A percentile compares a stretch with the other conserved stretches of the same genome.
Conservation (phyloP, 495 filamentous ascomycete genomes). For the Entonaema liquescens region DNA sequence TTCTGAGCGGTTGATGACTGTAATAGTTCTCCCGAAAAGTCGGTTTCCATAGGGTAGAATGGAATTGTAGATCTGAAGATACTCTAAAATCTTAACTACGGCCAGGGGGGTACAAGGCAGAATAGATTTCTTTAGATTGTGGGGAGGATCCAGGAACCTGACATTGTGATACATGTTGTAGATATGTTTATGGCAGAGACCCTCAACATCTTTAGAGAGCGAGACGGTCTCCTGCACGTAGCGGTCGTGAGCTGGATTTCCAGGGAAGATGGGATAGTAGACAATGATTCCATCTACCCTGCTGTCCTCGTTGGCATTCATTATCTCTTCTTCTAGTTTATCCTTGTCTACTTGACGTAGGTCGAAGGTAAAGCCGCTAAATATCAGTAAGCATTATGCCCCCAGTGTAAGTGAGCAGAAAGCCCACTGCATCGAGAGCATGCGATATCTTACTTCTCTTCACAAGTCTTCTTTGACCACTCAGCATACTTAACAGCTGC, state of each 20-base stretch:
- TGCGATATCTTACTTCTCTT: conserved; percentile 79
- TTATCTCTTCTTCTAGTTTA: conserved; percentile 83
- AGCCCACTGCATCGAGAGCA: conserved; percentile 12
- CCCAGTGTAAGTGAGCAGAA: conserved; percentile 17
- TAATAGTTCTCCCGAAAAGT: conserved; percentile 88
- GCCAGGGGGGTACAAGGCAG: conserved; percentile 95
- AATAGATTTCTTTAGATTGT: conserved; percentile 84
- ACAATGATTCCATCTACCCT: conserved; percentile 92
- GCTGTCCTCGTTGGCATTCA: conserved; percentile 80
- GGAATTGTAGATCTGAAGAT: conserved; percentile 95
- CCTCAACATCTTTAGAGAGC: conserved; percentile 92
- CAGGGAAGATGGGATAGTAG: conserved; percentile 93
- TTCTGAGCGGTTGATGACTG: conserved; percentile 93
- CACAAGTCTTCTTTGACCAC: conserved; percentile 95
- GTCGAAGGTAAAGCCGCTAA: conserved; percentile 87
- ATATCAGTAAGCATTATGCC: conserved; percentile 28
- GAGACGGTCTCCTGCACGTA: conserved; percentile 96
- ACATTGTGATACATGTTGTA: conserved; percentile 99
- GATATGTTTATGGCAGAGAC: conserved; percentile 90
- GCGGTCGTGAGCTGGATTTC: conserved; percentile 79
- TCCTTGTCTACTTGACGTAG: conserved; percentile 85
- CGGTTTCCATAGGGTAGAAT: conserved; percentile 93
- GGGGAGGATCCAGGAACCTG: conserved; percentile 83
- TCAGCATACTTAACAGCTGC: conserved; percentile 92
- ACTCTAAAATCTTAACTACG: conserved; percentile 94